Percentiles rank a stretch among this genome's conserved stretches.
These are phyloP conservation scores for Xylaria digitata DNA, from an alignment of 2,329 filamentous ascomycete genomes.

Conservation along the genomic window DNA sequence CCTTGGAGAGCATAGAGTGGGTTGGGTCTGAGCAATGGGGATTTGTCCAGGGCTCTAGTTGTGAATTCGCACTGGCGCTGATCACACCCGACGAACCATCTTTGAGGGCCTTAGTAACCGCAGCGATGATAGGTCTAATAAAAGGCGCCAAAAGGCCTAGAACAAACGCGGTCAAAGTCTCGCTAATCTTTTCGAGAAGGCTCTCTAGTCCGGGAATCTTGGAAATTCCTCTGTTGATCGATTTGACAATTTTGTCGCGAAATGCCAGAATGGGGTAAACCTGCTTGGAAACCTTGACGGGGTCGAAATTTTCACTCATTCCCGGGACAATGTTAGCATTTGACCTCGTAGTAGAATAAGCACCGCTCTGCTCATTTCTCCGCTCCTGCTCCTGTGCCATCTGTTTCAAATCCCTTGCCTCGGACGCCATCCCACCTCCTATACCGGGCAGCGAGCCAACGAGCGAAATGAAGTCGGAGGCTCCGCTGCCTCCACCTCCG, in stretches of 20 bases:
- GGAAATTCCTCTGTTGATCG: conserved; percentile 84
- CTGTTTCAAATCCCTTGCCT: conserved; percentile 73
- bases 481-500: conserved; percentile 46
- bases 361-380: conserved; percentile 46
- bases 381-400: conserved; percentile 72
- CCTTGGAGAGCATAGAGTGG: conserved; percentile 85
- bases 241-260: conserved; percentile 90
- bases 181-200: conserved; percentile 92
- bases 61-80: conserved; percentile 75
- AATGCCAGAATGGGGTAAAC: conserved; percentile 97
- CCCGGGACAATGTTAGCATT: conserved; percentile 74
- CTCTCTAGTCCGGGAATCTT: conserved; percentile 92
- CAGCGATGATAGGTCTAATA: conserved; percentile 88
- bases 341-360: conserved; percentile 52
- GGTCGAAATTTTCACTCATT: conserved; percentile 81
- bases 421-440: conserved; percentile 72
- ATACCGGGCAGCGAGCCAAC: conserved; percentile 79
- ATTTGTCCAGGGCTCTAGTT: conserved; percentile 84
- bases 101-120: conserved; percentile 86
- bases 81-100: conserved; percentile 81
- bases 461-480: conserved; percentile 74
- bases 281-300: conserved; percentile 77
- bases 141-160: conserved; percentile 92
- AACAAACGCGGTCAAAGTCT: conserved; percentile 91
- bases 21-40: conserved; percentile 80